Percentiles rank a stretch among this genome's conserved stretches.
These are phyloP conservation scores for Clathrospora elynae DNA, from an alignment of 2,329 filamentous ascomycete species.

Conservation along the genomic window DNA sequence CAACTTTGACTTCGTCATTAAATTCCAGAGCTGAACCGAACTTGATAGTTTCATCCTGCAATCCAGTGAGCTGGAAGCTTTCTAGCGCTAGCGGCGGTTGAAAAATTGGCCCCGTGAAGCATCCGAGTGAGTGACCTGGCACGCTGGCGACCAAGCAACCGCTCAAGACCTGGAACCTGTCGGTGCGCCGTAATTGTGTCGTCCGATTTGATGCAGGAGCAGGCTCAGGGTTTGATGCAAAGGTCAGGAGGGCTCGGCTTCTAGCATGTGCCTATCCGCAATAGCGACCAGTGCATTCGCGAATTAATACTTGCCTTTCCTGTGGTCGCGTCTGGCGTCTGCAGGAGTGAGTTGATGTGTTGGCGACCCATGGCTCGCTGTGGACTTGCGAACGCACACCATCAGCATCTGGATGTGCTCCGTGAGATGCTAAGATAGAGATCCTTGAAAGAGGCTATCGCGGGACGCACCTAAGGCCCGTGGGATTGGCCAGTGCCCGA, in stretches of 20 bases:
- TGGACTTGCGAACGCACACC: slow-evolving; percentile 10
- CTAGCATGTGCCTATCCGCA: slow-evolving; percentile 6
- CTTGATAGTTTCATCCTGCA: slow-evolving; percentile 25
- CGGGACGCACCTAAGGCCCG: slow-evolving; percentile 41
- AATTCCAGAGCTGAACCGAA: slow-evolving; percentile 14
- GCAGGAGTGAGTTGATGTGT: slow-evolving; percentile 3
- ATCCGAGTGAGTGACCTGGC: slow-evolving; percentile 37
- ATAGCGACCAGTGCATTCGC: slow-evolving; percentile 1
- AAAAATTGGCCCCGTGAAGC: slow-evolving; percentile 21
- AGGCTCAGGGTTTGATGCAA: slow-evolving; percentile 22
- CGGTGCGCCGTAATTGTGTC: slow-evolving; percentile 24
- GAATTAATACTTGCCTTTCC: slow-evolving; percentile 1
- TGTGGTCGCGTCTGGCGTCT: slow-evolving; percentile 5
- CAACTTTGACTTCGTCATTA: slow-evolving; percentile 21
- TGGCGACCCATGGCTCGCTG: slow-evolving; percentile 2
- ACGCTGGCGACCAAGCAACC: slow-evolving; percentile 38
- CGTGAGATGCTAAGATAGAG: slow-evolving; percentile 20
- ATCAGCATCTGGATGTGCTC: slow-evolving; percentile 11
- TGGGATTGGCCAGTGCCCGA: slow-evolving; percentile 34
- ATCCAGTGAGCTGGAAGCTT: slow-evolving; percentile 9
- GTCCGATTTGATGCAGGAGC: slow-evolving; percentile 26
- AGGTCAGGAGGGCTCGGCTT: slow-evolving; percentile 22
- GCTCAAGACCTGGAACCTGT: slow-evolving; percentile 32
- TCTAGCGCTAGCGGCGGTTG: slow-evolving; percentile 26
- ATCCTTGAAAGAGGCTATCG: slow-evolving; percentile 28